These are phyloP conservation scores for Alternaria ethzedia DNA, from an alignment of 2,329 filamentous ascomycete species.

Conservation along the genomic window DNA sequence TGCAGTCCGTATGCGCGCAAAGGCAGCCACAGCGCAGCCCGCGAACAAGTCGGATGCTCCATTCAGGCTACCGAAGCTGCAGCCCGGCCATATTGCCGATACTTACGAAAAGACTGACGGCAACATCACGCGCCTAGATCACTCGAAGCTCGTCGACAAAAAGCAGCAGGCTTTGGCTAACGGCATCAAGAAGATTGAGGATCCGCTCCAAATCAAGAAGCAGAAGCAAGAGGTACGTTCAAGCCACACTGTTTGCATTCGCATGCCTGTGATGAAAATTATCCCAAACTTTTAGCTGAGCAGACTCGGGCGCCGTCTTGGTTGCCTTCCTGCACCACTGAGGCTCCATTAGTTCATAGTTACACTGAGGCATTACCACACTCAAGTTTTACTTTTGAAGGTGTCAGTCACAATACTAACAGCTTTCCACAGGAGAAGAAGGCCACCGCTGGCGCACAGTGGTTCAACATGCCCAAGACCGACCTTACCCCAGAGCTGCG, in stretches of 20 bases:
- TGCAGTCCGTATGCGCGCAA: conserved; percentile 62
- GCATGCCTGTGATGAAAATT: conserved; percentile 73
- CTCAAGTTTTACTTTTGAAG: conserved; percentile 10
- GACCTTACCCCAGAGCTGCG: conserved; percentile 84
- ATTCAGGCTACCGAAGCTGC: conserved; percentile 60
- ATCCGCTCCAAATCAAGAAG: conserved; percentile 56
- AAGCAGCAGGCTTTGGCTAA: conserved; percentile 57
- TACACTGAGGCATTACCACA: conserved; percentile 67
- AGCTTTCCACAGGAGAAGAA: conserved; percentile 58
- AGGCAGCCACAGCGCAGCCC: conserved; percentile 40
- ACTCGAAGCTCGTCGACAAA: conserved; percentile 57
- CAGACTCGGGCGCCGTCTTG: conserved; percentile 80
- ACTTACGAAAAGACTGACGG: conserved; percentile 62
- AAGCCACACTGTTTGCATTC: background rate
- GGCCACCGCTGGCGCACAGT: conserved; percentile 76
- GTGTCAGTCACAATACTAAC: conserved; percentile 25
- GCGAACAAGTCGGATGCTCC: conserved; percentile 32
- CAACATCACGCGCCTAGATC: conserved; percentile 61
- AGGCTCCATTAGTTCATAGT: conserved; percentile 73
- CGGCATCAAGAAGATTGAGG: conserved; percentile 60
- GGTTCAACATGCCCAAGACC: conserved; percentile 89
- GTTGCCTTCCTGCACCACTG: conserved; percentile 74
- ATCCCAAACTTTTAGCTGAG: conserved; percentile 74
- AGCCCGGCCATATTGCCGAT: conserved; percentile 55
- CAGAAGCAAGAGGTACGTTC: conserved; percentile 59